Evolutionary conservation across 2,329 filamentous ascomycete species (phyloP), one percentile per base, ranked within the genome.

Genomic region (Xylariaceae sp.): DNA sequence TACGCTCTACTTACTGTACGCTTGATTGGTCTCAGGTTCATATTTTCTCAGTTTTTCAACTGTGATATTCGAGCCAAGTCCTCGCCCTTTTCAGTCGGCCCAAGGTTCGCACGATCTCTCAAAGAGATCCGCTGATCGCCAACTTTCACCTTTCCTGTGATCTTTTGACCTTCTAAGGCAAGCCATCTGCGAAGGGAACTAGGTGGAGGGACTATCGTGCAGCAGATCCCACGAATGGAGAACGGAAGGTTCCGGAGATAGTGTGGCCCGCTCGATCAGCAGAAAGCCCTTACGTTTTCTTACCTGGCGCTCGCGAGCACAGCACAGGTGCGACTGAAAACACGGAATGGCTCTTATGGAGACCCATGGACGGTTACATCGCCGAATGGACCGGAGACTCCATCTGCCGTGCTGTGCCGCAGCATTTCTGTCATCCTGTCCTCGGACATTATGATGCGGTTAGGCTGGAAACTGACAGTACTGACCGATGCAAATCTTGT

Each of bases 1-100:
- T 34, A 54, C 50, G 62, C 61, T 45, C 23, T 10, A 51, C 9
- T 35, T 52, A 51, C 62, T 51, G 63, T 61, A 64, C 54, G 65
- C 67, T 58, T 63, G 61, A 71, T 71, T 71, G 69, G 68, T 51
- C 57, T 48, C 60, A 51, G 54, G 58, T 49, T 37, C 35, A 30
- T 39, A 34, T 59, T 13, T 45, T 45, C 13, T 30, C 23, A 30
- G 13, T 42, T 42, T 8, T 42, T 42, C 37, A 42, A 45, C 42
- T 60, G 53, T 55, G 39, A 34, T 15, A 59, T 61, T 34, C 50
- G 52, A 63, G 57, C 67, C 64, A 13, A 66, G 65, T 67, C 63
- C 56, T 60, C 56, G 48, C 23, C 35, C n/a, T 61, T 57, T 50
- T 55, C 37, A 11, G 56, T 49, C 23, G 58, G 9, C 13, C 42